These are phyloP conservation scores for Zancudomyces culisetae DNA, from an alignment of 371 early-diverging fungal genomes.

Conservation along the genomic window DNA sequence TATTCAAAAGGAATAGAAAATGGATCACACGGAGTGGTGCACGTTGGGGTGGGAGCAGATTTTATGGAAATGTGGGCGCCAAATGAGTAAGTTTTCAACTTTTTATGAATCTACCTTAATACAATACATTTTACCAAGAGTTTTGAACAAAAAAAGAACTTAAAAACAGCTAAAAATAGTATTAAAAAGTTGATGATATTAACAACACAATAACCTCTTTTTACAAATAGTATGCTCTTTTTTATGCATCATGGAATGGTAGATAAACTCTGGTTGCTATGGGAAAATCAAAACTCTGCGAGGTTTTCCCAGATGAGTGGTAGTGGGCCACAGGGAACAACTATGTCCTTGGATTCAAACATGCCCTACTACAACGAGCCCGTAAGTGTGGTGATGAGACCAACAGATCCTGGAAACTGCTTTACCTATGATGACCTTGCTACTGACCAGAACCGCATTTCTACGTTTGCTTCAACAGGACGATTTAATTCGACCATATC, in stretches of 20 bases:
- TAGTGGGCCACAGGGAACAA: constrained; percentile 5
- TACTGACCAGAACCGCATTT: background rate
- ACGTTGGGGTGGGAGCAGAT: constrained; percentile 27
- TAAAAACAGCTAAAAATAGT: too few relatives aligned
- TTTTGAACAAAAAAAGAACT: too few relatives aligned
- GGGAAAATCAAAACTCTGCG: constrained; percentile 17
- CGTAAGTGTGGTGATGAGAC: constrained; percentile 10
- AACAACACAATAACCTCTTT: too few relatives aligned
- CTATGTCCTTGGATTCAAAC: constrained; percentile 10
- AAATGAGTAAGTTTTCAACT: constrained; percentile 12
- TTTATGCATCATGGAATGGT: constrained; percentile 30
- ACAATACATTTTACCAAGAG: too few relatives aligned
- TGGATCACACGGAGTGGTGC: constrained; percentile 28
- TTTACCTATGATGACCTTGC: constrained; percentile 16
- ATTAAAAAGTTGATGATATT: too few relatives aligned
- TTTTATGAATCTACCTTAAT: too few relatives aligned
- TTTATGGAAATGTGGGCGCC: constrained; percentile 27
- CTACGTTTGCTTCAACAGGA: background rate
- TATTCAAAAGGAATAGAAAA: constrained; percentile 26
- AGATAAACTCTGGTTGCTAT: constrained; percentile 29
- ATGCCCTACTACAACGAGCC: constrained; percentile 23
- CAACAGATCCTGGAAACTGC: constrained; percentile 20
- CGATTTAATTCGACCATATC: background rate
- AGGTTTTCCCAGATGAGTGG: constrained; percentile 13
- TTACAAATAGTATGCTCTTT: constrained; percentile 25